Evolutionary conservation across 2,329 filamentous ascomycete species (phyloP).

Genomic region (Claviceps paspali): DNA sequence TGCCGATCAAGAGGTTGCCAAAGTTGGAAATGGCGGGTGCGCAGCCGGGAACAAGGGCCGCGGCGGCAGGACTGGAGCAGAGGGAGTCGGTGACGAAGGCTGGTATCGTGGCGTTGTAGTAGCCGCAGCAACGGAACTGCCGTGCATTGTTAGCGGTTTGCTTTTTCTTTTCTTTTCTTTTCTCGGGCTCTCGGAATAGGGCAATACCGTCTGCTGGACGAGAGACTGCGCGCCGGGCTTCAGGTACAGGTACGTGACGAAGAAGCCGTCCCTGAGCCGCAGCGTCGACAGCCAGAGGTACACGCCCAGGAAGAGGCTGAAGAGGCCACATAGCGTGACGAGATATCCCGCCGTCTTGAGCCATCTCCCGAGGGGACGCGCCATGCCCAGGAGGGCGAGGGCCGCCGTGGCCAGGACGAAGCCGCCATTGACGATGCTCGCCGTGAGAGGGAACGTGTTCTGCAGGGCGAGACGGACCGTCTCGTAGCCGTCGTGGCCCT

Average conservation of each 20-base stretch:
- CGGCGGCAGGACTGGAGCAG: conserved; percentile 55
- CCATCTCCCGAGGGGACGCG: conserved; percentile 51
- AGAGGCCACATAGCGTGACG: conserved; percentile 43
- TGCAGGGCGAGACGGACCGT: conserved; percentile 38
- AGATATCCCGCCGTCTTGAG: conserved; percentile 55
- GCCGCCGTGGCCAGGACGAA: conserved; percentile 58
- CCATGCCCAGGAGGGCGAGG: conserved; percentile 54
- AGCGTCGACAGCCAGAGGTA: conserved; percentile 62
- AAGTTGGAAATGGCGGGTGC: conserved; percentile 51
- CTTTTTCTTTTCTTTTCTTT: neutral
- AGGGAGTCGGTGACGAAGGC: conserved; percentile 54
- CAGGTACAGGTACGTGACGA: conserved; percentile 44
- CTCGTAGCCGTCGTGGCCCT: conserved; percentile 28
- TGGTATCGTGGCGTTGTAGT: conserved; percentile 54
- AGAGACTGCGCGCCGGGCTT: conserved; percentile 44
- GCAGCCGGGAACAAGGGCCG: conserved; percentile 56
- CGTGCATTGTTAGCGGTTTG: neutral
- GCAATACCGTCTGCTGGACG: conserved; percentile 49
- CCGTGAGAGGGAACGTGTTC: conserved; percentile 40
- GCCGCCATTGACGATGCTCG: conserved; percentile 56
- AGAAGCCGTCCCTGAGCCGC: conserved; percentile 47
- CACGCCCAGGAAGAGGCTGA: conserved; percentile 51
- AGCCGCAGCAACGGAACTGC: conserved; percentile 77
- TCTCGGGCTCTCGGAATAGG: neutral
- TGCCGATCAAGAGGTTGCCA: conserved; percentile 55